phyloP scores from a whole-genome alignment of 495 filamentous ascomycete genomes.

The Penicillium cinerascens region DNA sequence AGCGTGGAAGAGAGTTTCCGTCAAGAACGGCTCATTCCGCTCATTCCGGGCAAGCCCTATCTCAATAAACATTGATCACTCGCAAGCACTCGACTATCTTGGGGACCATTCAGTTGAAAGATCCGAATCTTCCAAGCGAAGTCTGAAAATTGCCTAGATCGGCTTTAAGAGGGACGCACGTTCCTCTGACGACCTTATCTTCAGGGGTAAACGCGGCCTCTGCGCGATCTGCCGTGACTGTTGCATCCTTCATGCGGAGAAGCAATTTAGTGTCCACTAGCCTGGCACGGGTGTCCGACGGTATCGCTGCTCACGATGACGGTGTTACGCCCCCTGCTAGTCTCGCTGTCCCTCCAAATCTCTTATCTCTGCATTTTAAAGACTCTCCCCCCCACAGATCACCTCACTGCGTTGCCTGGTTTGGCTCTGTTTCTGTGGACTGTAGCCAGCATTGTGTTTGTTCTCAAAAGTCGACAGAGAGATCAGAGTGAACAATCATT shows the following conservation, averaged over 20 bases:
- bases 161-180: neutral
- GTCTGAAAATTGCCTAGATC: neutral
- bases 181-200: constrained; percentile 13
- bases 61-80: neutral
- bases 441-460: neutral
- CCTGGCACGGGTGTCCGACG: neutral
- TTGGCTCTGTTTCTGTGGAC: neutral
- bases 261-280: constrained; percentile 9
- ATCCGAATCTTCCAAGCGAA: neutral
- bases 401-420: neutral
- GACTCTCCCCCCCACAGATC: neutral
- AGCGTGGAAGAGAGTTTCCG: neutral
- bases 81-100: neutral
- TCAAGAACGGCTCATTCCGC: neutral
- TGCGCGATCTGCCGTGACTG: constrained; percentile 5
- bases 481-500: neutral
- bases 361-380: neutral
- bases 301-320: neutral
- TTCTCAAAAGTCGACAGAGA: neutral
- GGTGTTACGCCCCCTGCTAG: constrained; percentile 2
- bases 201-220: constrained; percentile 15
- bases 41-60: neutral
- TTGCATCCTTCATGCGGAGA: constrained; percentile 10
- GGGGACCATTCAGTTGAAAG: too few relatives aligned
- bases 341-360: neutral